Evolutionary conservation across 768 basidiomycete species (phyloP).

Genomic region (Mycena vitilis): DNA sequence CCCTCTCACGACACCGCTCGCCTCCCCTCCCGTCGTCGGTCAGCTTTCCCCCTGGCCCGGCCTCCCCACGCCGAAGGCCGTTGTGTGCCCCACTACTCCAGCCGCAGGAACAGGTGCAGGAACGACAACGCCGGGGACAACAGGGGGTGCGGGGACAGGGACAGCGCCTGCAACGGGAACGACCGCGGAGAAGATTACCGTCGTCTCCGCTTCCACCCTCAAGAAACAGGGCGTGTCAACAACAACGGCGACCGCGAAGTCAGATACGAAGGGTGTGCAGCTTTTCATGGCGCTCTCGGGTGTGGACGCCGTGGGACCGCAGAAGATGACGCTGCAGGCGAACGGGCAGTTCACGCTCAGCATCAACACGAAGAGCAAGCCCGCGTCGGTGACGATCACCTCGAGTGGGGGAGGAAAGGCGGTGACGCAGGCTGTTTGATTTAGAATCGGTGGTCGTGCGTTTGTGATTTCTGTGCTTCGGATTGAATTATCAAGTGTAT

Average conservation of each 20-base stretch:
- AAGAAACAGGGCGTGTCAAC: slow-evolving; percentile 34
- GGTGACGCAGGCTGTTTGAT: too few relatives aligned
- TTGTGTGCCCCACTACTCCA: neutral
- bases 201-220: slow-evolving; percentile 30
- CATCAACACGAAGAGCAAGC: slow-evolving; percentile 35
- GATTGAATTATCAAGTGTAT: neutral
- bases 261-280: slow-evolving; percentile 18
- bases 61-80: neutral
- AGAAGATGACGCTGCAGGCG: slow-evolving; percentile 29
- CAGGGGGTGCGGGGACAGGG: neutral
- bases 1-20: slow-evolving; percentile 15
- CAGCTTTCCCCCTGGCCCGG: slow-evolving; percentile 39
- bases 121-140: too few relatives aligned
- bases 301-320: slow-evolving; percentile 23
- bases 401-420: slow-evolving; percentile 29
- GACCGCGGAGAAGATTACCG: slow-evolving; percentile 6
- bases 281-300: slow-evolving; percentile 37
- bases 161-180: too few relatives aligned
- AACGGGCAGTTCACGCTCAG: slow-evolving; percentile 24
- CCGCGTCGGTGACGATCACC: slow-evolving; percentile 33
- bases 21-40: slow-evolving; percentile 35
- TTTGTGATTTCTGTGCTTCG: too few relatives aligned
- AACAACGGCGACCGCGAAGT: slow-evolving; percentile 31
- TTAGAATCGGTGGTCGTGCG: too few relatives aligned
- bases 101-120: too few relatives aligned